phyloP scores from a whole-genome alignment of 352 stramenopile genomes.

The Pythium dissimile region DNA sequence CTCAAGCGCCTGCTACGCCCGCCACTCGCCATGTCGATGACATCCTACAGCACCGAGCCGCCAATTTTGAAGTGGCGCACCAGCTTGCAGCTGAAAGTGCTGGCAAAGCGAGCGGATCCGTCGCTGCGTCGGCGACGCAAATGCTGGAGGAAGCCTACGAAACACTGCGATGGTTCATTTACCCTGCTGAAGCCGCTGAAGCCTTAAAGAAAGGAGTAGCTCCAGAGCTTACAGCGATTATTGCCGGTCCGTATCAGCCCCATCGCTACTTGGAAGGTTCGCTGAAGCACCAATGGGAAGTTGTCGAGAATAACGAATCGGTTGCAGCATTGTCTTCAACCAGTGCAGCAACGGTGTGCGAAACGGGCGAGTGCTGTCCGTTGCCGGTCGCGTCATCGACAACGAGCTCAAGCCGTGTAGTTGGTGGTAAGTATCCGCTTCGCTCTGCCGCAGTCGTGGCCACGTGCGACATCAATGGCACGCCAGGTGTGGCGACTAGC shows the following conservation, averaged over 20 bases:
- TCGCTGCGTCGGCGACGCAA: constrained; percentile 14
- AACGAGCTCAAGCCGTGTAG: constrained; percentile 18
- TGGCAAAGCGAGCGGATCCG: constrained; percentile 5
- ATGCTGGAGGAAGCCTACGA: constrained; percentile 27
- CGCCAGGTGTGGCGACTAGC: not conserved
- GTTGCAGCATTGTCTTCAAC: not conserved
- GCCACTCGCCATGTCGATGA: not conserved
- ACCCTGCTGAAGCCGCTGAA: constrained; percentile 32
- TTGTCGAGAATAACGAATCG: not conserved
- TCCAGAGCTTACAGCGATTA: not conserved
- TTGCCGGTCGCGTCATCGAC: not conserved
- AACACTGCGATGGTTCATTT: constrained; percentile 40
- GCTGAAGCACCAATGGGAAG: constrained; percentile 45
- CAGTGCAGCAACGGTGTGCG: not conserved
- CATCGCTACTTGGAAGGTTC: constrained; percentile 40
- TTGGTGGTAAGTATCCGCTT: constrained; percentile 32
- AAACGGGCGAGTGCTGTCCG: constrained; percentile 17
- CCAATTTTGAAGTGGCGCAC: constrained; percentile 20
- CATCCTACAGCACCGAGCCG: constrained; percentile 12
- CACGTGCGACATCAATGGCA: constrained; percentile 3
- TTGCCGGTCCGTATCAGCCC: constrained; percentile 26
- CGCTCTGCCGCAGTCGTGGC: constrained; percentile 24
- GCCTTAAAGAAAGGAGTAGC: constrained; percentile 10
- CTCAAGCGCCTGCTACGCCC: not conserved
- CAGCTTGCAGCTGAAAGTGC: constrained; percentile 12